Conservation (phyloP, 192 early-diverging fungal genomes). For the Mortierella claussenii region DNA sequence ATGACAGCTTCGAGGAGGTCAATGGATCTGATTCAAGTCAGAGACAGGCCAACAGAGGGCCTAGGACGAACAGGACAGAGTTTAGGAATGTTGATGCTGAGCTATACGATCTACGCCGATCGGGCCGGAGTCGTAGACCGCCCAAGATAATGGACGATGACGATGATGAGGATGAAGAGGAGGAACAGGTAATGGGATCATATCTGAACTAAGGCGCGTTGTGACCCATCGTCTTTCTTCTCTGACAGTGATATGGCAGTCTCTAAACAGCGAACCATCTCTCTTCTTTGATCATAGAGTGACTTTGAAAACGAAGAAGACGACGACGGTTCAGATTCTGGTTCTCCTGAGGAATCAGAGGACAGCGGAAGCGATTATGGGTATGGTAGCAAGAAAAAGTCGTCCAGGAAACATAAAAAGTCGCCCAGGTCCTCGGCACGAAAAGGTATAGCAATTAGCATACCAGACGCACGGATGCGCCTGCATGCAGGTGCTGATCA, state of each 20-base stretch:
- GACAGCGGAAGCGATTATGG: slow-evolving; percentile 59
- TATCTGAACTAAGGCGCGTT: too few relatives aligned
- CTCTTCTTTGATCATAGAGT: slow-evolving; percentile 42
- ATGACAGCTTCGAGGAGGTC: slow-evolving; percentile 56
- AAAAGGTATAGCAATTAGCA: slow-evolving; percentile 35
- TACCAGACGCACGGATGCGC: too few relatives aligned
- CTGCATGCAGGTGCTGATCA: not conserved
- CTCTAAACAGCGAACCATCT: too few relatives aligned
- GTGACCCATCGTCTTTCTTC: too few relatives aligned
- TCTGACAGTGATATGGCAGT: too few relatives aligned
- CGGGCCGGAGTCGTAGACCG: slow-evolving; percentile 57
- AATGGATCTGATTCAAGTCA: slow-evolving; percentile 44
- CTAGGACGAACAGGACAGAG: slow-evolving; percentile 50
- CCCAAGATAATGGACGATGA: slow-evolving; percentile 54
- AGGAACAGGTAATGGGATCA: slow-evolving; percentile 39
- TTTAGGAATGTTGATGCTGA: slow-evolving; percentile 64
- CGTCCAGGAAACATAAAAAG: slow-evolving; percentile 54
- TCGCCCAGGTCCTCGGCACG: slow-evolving; percentile 54
- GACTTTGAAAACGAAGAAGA: slow-evolving; percentile 51
- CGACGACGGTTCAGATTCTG: slow-evolving; percentile 38
- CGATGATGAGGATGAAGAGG: slow-evolving; percentile 39
- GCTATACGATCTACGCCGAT: slow-evolving; percentile 72
- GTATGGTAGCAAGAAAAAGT: slow-evolving; percentile 40
- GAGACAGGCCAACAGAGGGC: slow-evolving; percentile 48
- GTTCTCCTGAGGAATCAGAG: slow-evolving; percentile 33